Evolutionary conservation across 495 filamentous ascomycete genomes (phyloP), one percentile per base, ranked within the genome.

Genomic region (Penicillium argentinense): DNA sequence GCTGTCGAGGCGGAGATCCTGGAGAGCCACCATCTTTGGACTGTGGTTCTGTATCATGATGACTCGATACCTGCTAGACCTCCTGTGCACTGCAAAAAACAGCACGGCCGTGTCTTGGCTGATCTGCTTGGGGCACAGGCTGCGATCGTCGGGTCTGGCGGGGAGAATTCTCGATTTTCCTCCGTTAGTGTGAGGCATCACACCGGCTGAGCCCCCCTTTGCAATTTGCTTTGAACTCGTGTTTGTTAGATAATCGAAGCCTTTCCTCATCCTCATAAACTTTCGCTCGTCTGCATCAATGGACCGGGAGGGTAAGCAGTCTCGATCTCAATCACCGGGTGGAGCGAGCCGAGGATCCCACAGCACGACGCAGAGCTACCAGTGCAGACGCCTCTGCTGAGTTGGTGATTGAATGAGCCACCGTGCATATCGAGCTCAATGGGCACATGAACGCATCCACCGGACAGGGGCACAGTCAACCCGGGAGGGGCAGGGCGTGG

Each of bases 371-470:
- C 43, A 51, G 27, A 6, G 23, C 34, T 9, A 39, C 33, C 22
- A n/a, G 17, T 4, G 8, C 28, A 14, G 16, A 9, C n/a, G n/a
- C n/a, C n/a, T n/a, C n/a, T n/a, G n/a, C n/a, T 47, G 14, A 24
- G 52, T 59, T 53, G 49, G 52, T 59, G 56, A 59, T 54, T 43
- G 24, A 37, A 12, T 32, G 9, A 26, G n/a, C 22, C 49, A 32
- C 42, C 51, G 47, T 56, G 56, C 56, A 56, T 56, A 58, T 56
- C 13, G n/a, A 21, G 24, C 22, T 29, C 41, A 39, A 45, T 42
- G 45, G 40, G 34, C 42, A 51, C 38, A 21, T 21, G 22, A n/a
- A n/a, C n/a, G n/a, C n/a, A n/a, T 14, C 39, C 39, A 28, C 36
- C 42, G 21, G 38, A n/a, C n/a, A n/a, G n/a, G n/a, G 22, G 3